Percentiles rank a stretch among this genome's conserved stretches.
Conservation (phyloP, 768 basidiomycete species). For the Cubamyces lactineus region DNA sequence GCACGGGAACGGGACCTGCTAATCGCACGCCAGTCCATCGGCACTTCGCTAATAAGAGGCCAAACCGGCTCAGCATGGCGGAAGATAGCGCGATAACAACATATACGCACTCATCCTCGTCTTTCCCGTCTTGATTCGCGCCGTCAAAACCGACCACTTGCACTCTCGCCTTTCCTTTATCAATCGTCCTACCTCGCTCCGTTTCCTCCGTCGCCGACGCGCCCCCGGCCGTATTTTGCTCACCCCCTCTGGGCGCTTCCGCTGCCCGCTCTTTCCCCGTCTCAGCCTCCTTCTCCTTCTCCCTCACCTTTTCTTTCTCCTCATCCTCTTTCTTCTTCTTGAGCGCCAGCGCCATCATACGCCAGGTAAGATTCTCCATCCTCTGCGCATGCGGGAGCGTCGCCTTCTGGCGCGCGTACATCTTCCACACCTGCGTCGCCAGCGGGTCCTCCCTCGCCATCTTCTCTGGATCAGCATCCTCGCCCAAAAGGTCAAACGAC, state of each 20-base stretch:
- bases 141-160: conserved; percentile 84
- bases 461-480: conserved; percentile 61
- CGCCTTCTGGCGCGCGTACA: conserved; percentile 92
- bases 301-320: conserved; percentile 38
- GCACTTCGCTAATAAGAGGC: conserved; percentile 38
- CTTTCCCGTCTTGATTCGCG: conserved; percentile 65
- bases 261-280: conserved; percentile 21
- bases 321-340: conserved; percentile 87
- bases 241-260: conserved; percentile 14
- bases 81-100: conserved; percentile 27
- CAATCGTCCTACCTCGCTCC: conserved; percentile 72
- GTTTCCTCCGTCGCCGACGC: conserved; percentile 36
- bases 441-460: conserved; percentile 86
- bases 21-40: conserved; percentile 94
- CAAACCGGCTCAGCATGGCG: conserved; percentile 28
- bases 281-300: conserved; percentile 30
- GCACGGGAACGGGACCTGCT: conserved; percentile 89
- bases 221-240: conserved; percentile 11
- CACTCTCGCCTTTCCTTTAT: conserved; percentile 80
- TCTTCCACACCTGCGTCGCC: conserved; percentile 96
- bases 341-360: conserved; percentile 96
- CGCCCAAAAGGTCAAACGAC: conserved; percentile 41
- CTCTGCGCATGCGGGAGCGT: conserved; percentile 87
- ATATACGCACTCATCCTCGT: conserved; percentile 73
- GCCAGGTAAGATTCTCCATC: conserved; percentile 98